phyloP scores from a whole-genome alignment of 305 asterid genomes.

The Petunia hybrid region DNA sequence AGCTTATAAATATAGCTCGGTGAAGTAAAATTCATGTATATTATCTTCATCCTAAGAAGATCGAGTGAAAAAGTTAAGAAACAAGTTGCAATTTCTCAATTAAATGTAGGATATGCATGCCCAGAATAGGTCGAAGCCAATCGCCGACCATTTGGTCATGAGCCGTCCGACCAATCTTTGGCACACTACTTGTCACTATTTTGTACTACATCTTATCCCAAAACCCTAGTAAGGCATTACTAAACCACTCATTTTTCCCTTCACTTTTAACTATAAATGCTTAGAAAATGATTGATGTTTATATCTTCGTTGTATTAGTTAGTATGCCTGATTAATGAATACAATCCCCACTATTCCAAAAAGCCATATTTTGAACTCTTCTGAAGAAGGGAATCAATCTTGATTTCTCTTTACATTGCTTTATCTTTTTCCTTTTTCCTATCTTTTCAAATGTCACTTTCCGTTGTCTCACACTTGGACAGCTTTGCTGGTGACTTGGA shows the following conservation, averaged over 20 bases:
- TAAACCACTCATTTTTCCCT: conserved; percentile 22
- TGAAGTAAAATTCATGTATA: neutral
- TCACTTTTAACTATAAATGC: conserved; percentile 18
- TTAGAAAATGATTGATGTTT: neutral
- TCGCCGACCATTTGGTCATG: conserved; percentile 41
- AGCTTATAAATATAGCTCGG: too few species aligned
- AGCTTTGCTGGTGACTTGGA: conserved; percentile 27
- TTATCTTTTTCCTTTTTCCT: neutral
- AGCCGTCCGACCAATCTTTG: conserved; percentile 48
- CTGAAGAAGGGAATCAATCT: neutral
- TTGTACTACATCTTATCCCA: conserved; percentile 9
- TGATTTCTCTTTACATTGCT: neutral
- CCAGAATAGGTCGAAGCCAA: neutral
- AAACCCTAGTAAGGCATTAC: neutral
- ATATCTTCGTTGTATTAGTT: neutral
- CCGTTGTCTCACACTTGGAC: neutral
- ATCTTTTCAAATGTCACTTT: too few species aligned
- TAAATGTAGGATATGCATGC: neutral
- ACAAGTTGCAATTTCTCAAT: neutral
- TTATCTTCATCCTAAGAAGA: too few species aligned
- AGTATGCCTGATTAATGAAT: neutral
- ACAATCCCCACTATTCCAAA: neutral
- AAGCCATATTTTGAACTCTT: conserved; percentile 39
- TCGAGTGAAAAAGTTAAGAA: too few species aligned
- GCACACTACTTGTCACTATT: conserved; percentile 28